These are phyloP conservation scores for Vaccinium corymbosum DNA, from an alignment of 148 eudicot genomes.

Conservation along the genomic window DNA sequence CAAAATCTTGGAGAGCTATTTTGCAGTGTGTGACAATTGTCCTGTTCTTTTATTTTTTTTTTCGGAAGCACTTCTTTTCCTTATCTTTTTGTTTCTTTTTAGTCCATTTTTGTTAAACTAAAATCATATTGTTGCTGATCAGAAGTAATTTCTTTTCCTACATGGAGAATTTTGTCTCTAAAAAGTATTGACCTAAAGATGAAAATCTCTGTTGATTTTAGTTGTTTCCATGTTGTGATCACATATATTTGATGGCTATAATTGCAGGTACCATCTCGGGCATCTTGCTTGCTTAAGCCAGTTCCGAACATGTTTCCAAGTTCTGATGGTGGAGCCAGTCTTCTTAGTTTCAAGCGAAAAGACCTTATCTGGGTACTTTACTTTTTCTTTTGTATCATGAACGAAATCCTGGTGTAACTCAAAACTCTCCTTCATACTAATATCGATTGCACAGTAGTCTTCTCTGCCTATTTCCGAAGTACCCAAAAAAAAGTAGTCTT, in stretches of 20 bases:
- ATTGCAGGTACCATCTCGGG: constrained; percentile 77
- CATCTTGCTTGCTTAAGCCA: constrained; percentile 87
- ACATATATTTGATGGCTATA: constrained; percentile 22
- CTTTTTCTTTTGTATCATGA: constrained; percentile 11
- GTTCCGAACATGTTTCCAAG: constrained; percentile 66
- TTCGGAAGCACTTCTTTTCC: neutral
- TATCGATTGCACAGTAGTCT: neutral
- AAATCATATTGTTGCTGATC: neutral
- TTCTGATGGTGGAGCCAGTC: constrained; percentile 64
- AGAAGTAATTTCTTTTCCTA: neutral
- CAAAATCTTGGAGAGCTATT: neutral
- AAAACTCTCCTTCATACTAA: constrained; percentile 1
- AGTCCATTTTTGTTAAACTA: neutral
- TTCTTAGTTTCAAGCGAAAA: constrained; percentile 85
- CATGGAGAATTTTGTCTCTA: neutral
- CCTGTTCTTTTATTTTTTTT: neutral
- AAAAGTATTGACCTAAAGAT: neutral
- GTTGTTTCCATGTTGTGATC: neutral
- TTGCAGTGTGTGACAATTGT: neutral
- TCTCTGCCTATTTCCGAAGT: neutral
- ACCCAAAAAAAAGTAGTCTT: neutral
- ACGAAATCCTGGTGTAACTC: constrained; percentile 11
- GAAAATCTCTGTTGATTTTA: neutral
- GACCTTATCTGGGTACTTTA: constrained; percentile 77
- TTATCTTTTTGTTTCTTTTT: neutral